Base-by-base conservation (phyloP, 2,329 filamentous ascomycete species). In the Stylonectria norvegica region DNA sequence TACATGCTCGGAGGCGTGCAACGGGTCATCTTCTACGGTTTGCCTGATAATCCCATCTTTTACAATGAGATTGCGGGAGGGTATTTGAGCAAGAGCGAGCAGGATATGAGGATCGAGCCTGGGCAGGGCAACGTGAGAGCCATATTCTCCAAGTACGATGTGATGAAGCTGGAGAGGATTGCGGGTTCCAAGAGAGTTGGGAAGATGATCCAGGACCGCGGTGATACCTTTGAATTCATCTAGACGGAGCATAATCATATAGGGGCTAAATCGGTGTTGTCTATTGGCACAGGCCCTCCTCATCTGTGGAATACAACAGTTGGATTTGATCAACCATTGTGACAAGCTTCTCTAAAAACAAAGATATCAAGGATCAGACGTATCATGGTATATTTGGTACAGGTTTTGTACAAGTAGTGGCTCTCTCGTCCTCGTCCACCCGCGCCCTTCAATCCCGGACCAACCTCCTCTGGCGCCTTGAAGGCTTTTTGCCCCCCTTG, bases 201-300 rank as follows among this genome's bases (percentile, higher is more conserved):
- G 12, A 86, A 81, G 62, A 93, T 98, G 89, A 71, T 96, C 41
- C 78, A 75, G 47, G 89, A 94, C 55, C 81, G 79, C 58, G 83
- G 83, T 4, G 91, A 97, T 76, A 93, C 87, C 1, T 98, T 97
- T 77, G 90, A 95, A 60, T 97, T 97, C 73, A 74, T 95, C 46
- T 95, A 78, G 59, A 48, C 46, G 25, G 17, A 39, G 40, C 17
- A 15, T 46, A 9, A 43, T 12, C 20, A n/a, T n/a, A n/a, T n/a
- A n/a, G n/a, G n/a, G n/a, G n/a, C n/a, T n/a, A n/a, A n/a, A n/a
- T n/a, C n/a, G n/a, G n/a, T n/a, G n/a, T n/a, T n/a, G n/a, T n/a
- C n/a, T n/a, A n/a, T n/a, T n/a, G n/a, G n/a, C n/a, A n/a, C n/a
- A n/a, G n/a, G n/a, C n/a, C n/a, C n/a, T n/a, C n/a, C n/a, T n/a